Evolutionary conservation across 2,329 filamentous ascomycete genomes (phyloP).

Genomic region (Phyllosticta capitalensis): DNA sequence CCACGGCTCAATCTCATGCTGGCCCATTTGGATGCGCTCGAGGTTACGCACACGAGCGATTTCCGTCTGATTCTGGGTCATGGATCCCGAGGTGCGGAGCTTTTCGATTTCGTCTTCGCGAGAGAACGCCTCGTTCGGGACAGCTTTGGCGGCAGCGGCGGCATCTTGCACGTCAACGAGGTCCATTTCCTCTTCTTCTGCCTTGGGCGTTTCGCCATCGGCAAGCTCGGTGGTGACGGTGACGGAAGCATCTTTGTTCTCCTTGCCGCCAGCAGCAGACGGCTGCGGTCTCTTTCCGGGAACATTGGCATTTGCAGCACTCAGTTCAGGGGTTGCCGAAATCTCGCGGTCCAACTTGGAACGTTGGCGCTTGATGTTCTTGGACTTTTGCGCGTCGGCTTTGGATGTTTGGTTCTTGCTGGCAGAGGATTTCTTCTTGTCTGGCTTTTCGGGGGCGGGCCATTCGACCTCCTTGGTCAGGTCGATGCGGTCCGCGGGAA

Average conservation of each 20-base stretch:
- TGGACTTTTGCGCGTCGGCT: constrained; percentile 33
- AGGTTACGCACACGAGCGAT: constrained; percentile 94
- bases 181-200: constrained; percentile 44
- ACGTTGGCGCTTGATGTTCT: constrained; percentile 38
- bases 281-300: constrained; percentile 37
- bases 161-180: constrained; percentile 44
- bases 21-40: constrained; percentile 87
- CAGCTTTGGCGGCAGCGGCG: constrained; percentile 44
- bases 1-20: constrained; percentile 89
- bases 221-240: constrained; percentile 37
- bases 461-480: constrained; percentile 89
- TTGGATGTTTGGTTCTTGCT: constrained; percentile 20
- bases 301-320: constrained; percentile 42
- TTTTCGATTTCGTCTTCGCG: constrained; percentile 94
- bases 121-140: constrained; percentile 49
- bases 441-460: constrained; percentile 83
- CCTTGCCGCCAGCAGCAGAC: constrained; percentile 50
- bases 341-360: constrained; percentile 43
- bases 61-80: constrained; percentile 98
- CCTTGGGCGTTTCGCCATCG: constrained; percentile 38
- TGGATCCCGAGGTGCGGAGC: constrained; percentile 83
- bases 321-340: constrained; percentile 48
- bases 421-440: constrained; percentile 66
- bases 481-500: constrained; percentile 72
- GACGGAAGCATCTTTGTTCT: constrained; percentile 44